A percentile compares a stretch with the other conserved stretches of the same genome.
phyloP scores from a whole-genome alignment of 176 grass and related monocot species.

The Stipa capillata region DNA sequence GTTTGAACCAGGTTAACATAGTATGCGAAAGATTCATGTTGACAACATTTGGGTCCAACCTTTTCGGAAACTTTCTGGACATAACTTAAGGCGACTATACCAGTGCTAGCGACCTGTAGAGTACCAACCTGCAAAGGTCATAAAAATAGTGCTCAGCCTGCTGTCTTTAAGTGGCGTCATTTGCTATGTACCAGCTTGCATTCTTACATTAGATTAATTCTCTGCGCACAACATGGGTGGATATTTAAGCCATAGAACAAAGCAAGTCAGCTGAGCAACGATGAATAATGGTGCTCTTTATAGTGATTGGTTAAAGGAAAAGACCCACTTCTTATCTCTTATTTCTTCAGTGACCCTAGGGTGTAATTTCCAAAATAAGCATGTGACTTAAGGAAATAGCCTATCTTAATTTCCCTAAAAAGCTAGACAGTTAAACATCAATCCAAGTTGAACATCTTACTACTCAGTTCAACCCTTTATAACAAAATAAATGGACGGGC shows the following conservation, averaged over 20 bases:
- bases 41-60: slow-evolving; percentile 30
- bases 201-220: not conserved
- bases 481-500: not conserved
- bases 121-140: slow-evolving; percentile 73
- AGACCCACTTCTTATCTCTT: not conserved
- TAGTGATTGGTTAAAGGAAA: not conserved
- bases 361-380: not conserved
- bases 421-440: not conserved
- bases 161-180: not conserved
- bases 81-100: slow-evolving; percentile 93
- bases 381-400: not conserved
- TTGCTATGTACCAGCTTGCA: not conserved
- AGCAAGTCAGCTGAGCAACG: not conserved
- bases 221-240: not conserved
- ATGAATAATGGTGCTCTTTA: not conserved
- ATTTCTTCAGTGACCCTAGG: not conserved
- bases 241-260: not conserved
- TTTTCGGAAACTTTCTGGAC: slow-evolving; percentile 98
- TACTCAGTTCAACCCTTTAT: not conserved
- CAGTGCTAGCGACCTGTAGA: slow-evolving; percentile 86
- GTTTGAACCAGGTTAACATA: slow-evolving; percentile 12
- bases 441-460: not conserved
- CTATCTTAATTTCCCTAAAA: not conserved
- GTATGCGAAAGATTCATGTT: not conserved
- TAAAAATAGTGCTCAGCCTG: not conserved